A percentile compares a stretch with the other conserved stretches of the same genome.
Evolutionary conservation across 2,329 filamentous ascomycete species (phyloP).

Genomic region (Epichloe amarillans): DNA sequence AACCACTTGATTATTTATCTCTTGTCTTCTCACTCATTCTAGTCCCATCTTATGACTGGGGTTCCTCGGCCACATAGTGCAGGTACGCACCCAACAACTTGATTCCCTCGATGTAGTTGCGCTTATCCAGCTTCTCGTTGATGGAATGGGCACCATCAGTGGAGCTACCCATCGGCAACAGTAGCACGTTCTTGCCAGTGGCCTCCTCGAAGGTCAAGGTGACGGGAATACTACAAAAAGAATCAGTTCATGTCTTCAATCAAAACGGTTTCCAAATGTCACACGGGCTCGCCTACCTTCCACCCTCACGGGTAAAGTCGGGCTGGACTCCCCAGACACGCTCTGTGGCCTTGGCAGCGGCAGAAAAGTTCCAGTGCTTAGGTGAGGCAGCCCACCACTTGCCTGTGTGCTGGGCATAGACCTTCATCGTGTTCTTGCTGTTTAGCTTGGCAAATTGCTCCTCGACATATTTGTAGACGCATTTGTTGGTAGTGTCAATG

Average conservation of each 20-base stretch:
- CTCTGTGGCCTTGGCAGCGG: slow-evolving; percentile 90
- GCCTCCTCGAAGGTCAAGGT: slow-evolving; percentile 96
- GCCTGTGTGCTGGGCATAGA: slow-evolving; percentile 73
- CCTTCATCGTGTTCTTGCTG: slow-evolving; percentile 83
- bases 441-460: slow-evolving; percentile 74
- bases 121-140: slow-evolving; percentile 95
- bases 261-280: too few relatives aligned
- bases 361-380: slow-evolving; percentile 97
- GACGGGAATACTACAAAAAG: slow-evolving; percentile 63
- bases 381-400: slow-evolving; percentile 99
- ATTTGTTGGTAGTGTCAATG: slow-evolving; percentile 72
- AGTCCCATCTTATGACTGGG: slow-evolving; percentile 26
- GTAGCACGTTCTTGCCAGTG: slow-evolving; percentile 90
- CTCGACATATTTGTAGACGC: slow-evolving; percentile 73
- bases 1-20: not conserved
- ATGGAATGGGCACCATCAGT: slow-evolving; percentile 95
- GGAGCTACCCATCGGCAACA: slow-evolving; percentile 93
- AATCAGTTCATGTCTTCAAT: not conserved
- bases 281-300: slow-evolving; percentile 44
- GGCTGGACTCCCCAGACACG: slow-evolving; percentile 87
- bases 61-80: slow-evolving; percentile 90
- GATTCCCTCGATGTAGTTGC: slow-evolving; percentile 95
- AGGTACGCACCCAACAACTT: slow-evolving; percentile 92
- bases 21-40: not conserved
- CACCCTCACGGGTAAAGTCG: slow-evolving; percentile 91